These are phyloP conservation scores for Cladophialophora immunda DNA, from an alignment of 2,329 filamentous ascomycete species.

Conservation along the genomic window DNA sequence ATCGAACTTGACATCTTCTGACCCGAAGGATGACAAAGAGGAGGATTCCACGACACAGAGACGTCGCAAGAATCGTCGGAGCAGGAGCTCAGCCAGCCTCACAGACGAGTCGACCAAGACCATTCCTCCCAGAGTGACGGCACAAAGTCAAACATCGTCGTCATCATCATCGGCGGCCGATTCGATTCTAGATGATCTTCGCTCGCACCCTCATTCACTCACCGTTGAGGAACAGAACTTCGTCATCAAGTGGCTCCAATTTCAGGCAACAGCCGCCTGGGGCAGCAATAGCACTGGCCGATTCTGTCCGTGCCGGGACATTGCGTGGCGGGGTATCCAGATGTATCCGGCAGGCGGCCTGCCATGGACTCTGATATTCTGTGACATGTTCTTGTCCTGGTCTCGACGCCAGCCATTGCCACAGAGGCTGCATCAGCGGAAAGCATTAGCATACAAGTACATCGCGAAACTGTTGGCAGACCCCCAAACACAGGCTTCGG, in stretches of 20 bases:
- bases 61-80: neutral
- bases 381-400: neutral
- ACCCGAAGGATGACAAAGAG: neutral
- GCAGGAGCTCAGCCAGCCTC: neutral
- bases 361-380: constrained; percentile 13
- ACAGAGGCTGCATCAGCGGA: neutral
- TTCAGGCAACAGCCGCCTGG: neutral
- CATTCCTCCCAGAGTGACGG: neutral
- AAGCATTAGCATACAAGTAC: constrained; percentile 5
- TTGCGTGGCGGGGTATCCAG: constrained; percentile 4
- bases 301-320: constrained; percentile 1
- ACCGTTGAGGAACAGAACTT: constrained; percentile 10
- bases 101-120: neutral
- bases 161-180: neutral
- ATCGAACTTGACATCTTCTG: neutral
- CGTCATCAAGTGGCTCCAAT: constrained; percentile 12
- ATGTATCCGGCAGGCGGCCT: constrained; percentile 5
- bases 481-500: constrained; percentile 3
- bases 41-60: neutral
- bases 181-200: neutral
- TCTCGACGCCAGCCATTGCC: constrained; percentile 4
- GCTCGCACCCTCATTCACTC: neutral
- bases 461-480: constrained; percentile 7
- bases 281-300: neutral
- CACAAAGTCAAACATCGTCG: neutral